Conservation (phyloP, 345 rosid genomes). For the Pelargonium nanum region DNA sequence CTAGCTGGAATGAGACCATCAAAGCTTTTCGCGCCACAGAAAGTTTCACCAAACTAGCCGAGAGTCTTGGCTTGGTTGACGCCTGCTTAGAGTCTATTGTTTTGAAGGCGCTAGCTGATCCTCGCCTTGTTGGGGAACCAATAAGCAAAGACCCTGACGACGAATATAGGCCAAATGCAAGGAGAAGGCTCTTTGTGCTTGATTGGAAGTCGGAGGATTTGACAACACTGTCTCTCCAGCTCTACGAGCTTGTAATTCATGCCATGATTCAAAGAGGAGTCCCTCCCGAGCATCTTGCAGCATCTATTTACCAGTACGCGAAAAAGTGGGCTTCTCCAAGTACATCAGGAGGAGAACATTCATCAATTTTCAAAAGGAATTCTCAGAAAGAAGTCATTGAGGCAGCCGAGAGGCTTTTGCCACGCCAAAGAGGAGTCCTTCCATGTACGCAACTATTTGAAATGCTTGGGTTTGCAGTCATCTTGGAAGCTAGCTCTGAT, state of each 20-base stretch:
- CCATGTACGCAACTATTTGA: conserved; percentile 45
- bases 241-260: conserved; percentile 36
- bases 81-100: conserved; percentile 53
- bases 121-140: conserved; percentile 52
- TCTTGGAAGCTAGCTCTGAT: conserved; percentile 35
- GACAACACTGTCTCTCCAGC: conserved; percentile 37
- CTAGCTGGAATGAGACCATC: conserved; percentile 69
- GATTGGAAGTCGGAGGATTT: conserved; percentile 57
- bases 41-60: conserved; percentile 27
- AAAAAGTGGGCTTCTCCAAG: conserved; percentile 35
- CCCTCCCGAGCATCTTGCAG: conserved; percentile 30
- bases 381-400: conserved; percentile 40
- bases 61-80: conserved; percentile 37
- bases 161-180: conserved; percentile 44
- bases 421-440: conserved; percentile 36
- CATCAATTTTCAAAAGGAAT: conserved; percentile 31
- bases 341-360: conserved; percentile 10
- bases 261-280: conserved; percentile 30
- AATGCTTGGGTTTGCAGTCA: conserved; percentile 41
- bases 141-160: conserved; percentile 22
- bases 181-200: conserved; percentile 46
- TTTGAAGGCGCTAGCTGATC: conserved; percentile 42
- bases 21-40: conserved; percentile 38
- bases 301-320: conserved; percentile 48
- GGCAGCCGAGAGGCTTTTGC: conserved; percentile 59